Base-by-base conservation (phyloP, 352 stramenopile species). In the Thalassiosira mediterranea region DNA sequence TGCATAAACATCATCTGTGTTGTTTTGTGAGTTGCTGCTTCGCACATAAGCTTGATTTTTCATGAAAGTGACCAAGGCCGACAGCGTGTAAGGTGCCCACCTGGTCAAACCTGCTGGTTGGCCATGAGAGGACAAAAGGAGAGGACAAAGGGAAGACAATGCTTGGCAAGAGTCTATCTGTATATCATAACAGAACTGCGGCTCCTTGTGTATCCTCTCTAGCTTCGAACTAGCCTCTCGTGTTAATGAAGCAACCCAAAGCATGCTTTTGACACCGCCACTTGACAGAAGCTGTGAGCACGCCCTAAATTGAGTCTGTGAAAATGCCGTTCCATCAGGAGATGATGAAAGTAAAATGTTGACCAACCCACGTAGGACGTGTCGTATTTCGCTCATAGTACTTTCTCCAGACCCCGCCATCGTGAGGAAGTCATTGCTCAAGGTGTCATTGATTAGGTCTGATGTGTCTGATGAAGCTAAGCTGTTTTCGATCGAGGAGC, bases 251-350 rank as follows among this genome's bases (percentile, higher is more conserved):
- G 76, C 77, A 31, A 89, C 60, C 52, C 64, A 75, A 61, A 87
- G 64, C 13, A 90, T 32, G n/a, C 68, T 72, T 49, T 81, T 62
- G 13, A 90, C 57, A 40, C 79, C 79, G 17, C 79, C 83, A 57
- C 75, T 86, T 56, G 69, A 37, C 32, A 68, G 53, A 3, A 68
- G 47, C 29, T 68, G 42, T 26, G 59, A 68, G 26, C 42, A 68
- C 31, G 59, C 42, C 32, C 47, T 57, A 26, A 61, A 47, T n/a
- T 44, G 29, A 61, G 52, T 44, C 4, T 46, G 26, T 15, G 17
- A 44, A 29, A 31, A 68, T 25, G 8, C 1, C 5, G 15, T 37
- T 63, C 38, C 49, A 13, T 64, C 32, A 7, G 26, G 26, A 47
- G 52, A 61, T 7, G 44, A 63, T 28, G 48, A 52, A 11, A 23